Conservation (phyloP, 2,329 filamentous ascomycete genomes). For the Teratosphaeriaceae sp. region DNA sequence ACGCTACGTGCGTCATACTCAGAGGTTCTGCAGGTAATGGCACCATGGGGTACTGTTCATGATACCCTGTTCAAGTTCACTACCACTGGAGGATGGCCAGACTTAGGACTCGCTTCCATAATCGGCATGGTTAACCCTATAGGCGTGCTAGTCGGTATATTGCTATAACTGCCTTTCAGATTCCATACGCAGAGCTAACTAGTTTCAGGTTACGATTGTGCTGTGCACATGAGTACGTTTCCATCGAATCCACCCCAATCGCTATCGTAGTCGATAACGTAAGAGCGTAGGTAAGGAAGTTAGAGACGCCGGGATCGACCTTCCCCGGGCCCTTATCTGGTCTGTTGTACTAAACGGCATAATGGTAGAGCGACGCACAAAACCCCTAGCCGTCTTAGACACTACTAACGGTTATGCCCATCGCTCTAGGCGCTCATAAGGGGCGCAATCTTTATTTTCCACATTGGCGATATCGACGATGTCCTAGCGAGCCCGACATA, state of each 20-base stretch:
- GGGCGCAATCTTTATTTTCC: constrained; percentile 34
- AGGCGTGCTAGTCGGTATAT: not conserved
- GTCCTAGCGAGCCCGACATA: constrained; percentile 21
- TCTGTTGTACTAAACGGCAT: constrained; percentile 39
- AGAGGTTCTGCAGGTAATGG: constrained; percentile 25
- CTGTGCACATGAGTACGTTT: constrained; percentile 4
- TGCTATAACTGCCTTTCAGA: not conserved
- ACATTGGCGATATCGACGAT: constrained; percentile 31
- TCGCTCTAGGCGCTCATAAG: constrained; percentile 40
- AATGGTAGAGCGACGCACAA: too few species aligned
- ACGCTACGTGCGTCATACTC: constrained; percentile 25
- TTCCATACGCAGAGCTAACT: not conserved
- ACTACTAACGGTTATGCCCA: too few species aligned
- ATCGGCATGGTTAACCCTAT: constrained; percentile 29
- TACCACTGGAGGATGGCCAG: constrained; percentile 19
- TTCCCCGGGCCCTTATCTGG: constrained; percentile 41
- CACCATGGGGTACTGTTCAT: constrained; percentile 33
- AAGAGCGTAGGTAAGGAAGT: constrained; percentile 18
- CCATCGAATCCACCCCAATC: not conserved
- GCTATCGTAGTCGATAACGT: not conserved
- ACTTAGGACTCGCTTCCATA: constrained; percentile 31
- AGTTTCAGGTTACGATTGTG: constrained; percentile 7
- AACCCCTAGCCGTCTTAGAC: too few species aligned
- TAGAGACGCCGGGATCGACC: constrained; percentile 24
- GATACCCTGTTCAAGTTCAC: constrained; percentile 15